These are phyloP conservation scores for Carex cristatella DNA, from an alignment of 176 grass and related monocot genomes.

Conservation along the genomic window DNA sequence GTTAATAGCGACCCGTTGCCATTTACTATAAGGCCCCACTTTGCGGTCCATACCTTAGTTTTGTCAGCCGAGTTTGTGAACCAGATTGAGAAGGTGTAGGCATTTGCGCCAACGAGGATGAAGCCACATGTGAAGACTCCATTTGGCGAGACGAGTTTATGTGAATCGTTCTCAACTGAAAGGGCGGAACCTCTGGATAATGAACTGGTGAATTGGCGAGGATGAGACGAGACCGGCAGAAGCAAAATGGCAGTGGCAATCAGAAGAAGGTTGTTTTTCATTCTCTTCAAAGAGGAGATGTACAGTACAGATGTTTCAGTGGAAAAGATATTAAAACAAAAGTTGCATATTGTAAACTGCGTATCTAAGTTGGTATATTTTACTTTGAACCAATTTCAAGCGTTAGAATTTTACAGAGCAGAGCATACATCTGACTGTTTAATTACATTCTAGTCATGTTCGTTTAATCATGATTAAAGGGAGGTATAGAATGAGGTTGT, in stretches of 20 bases:
- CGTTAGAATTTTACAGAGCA: not conserved
- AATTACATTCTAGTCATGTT: not conserved
- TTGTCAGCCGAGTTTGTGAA: conserved; percentile 21
- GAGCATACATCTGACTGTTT: not conserved
- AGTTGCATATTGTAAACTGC: not conserved
- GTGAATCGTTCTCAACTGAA: conserved; percentile 16
- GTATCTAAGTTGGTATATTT: not conserved
- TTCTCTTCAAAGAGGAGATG: not conserved
- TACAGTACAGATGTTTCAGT: no score
- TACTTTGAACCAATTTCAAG: not conserved
- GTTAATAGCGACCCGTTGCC: conserved; percentile 23
- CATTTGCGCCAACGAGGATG: conserved; percentile 19
- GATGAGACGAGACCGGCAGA: not conserved
- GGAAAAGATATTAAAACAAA: not conserved
- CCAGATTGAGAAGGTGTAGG: conserved; percentile 52
- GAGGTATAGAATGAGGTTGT: not conserved
- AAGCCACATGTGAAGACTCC: conserved; percentile 41
- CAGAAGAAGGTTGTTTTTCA: not conserved
- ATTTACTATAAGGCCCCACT: conserved; percentile 21
- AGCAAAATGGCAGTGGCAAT: not conserved
- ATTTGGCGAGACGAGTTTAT: conserved; percentile 27
- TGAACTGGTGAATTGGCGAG: not conserved
- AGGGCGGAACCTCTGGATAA: conserved; percentile 22
- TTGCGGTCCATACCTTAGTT: conserved; percentile 40
- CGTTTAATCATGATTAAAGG: not conserved